These are phyloP conservation scores for Pistacia integerrima DNA, from an alignment of 345 rosid genomes.

Conservation along the genomic window DNA sequence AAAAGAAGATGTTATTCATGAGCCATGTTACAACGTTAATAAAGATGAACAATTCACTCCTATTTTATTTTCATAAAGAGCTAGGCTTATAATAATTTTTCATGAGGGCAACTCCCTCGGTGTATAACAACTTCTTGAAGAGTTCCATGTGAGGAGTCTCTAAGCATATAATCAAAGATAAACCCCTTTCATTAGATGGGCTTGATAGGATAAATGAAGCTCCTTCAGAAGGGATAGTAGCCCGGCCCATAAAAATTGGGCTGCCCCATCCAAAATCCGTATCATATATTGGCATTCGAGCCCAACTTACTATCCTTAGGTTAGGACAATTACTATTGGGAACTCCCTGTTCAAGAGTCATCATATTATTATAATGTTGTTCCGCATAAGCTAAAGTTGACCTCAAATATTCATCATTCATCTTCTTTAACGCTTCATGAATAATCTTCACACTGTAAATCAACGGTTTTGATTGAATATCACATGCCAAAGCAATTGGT, in stretches of 20 bases:
- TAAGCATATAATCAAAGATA: conserved; percentile 44
- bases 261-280: conserved; percentile 67
- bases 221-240: conserved; percentile 48
- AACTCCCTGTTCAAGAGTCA: conserved; percentile 23
- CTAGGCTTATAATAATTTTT: too few species aligned
- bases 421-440: conserved; percentile 26
- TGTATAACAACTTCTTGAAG: conserved; percentile 32
- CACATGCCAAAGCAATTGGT: conserved; percentile 16
- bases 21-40: too few species aligned
- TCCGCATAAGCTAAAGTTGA: conserved; percentile 43
- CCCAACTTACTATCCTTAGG: conserved; percentile 58
- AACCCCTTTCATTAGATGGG: conserved; percentile 45
- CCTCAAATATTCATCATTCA: conserved; percentile 44
- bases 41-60: too few species aligned
- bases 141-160: conserved; percentile 44
- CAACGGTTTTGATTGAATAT: conserved; percentile 32
- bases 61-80: too few species aligned
- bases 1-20: too few species aligned
- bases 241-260: conserved; percentile 55
- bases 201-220: conserved; percentile 44
- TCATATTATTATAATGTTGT: conserved; percentile 22
- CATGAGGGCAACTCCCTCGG: too few species aligned
- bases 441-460: conserved; percentile 29
- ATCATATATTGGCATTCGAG: conserved; percentile 45
- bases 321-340: conserved; percentile 59